phyloP scores from a whole-genome alignment of 768 basidiomycete genomes.

The Psilocybe azurescens region DNA sequence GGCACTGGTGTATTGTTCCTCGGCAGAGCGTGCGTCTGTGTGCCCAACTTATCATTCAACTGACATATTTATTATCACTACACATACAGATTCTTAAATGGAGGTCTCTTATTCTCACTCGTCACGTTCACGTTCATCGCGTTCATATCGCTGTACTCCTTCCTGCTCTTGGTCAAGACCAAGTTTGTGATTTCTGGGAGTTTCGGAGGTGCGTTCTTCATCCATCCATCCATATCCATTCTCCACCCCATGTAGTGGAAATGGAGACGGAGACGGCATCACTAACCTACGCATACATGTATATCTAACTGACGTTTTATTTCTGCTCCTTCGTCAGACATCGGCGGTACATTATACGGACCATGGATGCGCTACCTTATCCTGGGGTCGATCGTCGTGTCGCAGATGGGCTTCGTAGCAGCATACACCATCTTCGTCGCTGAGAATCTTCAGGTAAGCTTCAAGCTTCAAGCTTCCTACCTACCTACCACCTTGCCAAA shows the following conservation, averaged over 20 bases:
- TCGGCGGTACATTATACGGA: conserved; percentile 92
- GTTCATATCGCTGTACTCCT: conserved; percentile 87
- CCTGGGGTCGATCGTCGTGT: conserved; percentile 84
- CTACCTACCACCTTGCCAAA: no score
- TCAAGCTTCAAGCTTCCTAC: no score
- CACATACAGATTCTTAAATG: conserved; percentile 91
- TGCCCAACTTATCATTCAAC: no score
- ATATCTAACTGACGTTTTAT: not conserved
- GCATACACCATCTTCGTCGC: conserved; percentile 98
- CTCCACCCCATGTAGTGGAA: no score
- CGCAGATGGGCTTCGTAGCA: conserved; percentile 87
- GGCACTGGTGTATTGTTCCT: conserved; percentile 97
- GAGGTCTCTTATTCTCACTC: conserved; percentile 89
- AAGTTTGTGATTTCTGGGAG: conserved; percentile 90
- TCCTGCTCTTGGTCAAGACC: conserved; percentile 87
- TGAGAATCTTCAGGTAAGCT: conserved; percentile 72
- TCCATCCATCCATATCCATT: no score
- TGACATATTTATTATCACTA: no score
- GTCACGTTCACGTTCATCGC: conserved; percentile 83
- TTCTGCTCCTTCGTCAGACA: conserved; percentile 56
- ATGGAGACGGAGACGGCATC: no score
- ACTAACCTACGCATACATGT: no score
- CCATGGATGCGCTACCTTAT: conserved; percentile 93
- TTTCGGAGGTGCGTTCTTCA: conserved; percentile 77
- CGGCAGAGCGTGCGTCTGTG: conserved; percentile 83